Conservation (phyloP, 2,329 filamentous ascomycete genomes). For the Colletotrichum graminicola region DNA sequence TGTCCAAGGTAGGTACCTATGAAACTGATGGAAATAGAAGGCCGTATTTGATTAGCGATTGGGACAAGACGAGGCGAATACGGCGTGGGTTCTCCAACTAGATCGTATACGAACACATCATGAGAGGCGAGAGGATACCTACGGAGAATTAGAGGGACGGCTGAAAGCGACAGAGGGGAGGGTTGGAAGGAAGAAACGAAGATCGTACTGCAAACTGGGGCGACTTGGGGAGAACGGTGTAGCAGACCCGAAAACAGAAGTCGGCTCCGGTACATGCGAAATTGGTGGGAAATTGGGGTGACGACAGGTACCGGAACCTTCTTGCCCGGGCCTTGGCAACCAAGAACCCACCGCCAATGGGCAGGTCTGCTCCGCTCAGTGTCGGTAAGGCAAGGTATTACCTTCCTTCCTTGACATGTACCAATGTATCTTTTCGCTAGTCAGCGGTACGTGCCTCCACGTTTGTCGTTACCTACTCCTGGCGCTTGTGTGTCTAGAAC, state of each 20-base stretch:
- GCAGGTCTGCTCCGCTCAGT: slow-evolving; percentile 18
- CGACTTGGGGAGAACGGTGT: slow-evolving; percentile 20
- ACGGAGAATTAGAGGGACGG: not conserved
- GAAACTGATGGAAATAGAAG: slow-evolving; percentile 8
- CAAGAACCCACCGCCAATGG: slow-evolving; percentile 18
- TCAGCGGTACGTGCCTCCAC: not conserved
- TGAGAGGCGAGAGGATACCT: slow-evolving; percentile 13
- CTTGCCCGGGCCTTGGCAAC: slow-evolving; percentile 24
- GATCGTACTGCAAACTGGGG: slow-evolving; percentile 30
- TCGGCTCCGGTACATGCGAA: slow-evolving; percentile 43
- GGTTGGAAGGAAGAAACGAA: slow-evolving; percentile 3
- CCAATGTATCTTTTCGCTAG: slow-evolving; percentile 7
- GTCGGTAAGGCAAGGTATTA: slow-evolving; percentile 33
- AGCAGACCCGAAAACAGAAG: slow-evolving; percentile 39
- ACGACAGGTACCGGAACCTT: slow-evolving; percentile 35
- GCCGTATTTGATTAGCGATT: slow-evolving; percentile 15
- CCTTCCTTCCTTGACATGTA: slow-evolving; percentile 10
- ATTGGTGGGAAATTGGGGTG: slow-evolving; percentile 43
- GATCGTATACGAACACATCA: slow-evolving; percentile 2
- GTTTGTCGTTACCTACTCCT: not conserved
- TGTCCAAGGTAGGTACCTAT: not conserved
- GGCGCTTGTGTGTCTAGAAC: not conserved
- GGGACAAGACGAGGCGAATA: slow-evolving; percentile 33
- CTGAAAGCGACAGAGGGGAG: not conserved
- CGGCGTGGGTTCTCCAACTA: slow-evolving; percentile 35